Conservation (phyloP, 352 stramenopile species). For the Globisporangium heterothallicum region DNA sequence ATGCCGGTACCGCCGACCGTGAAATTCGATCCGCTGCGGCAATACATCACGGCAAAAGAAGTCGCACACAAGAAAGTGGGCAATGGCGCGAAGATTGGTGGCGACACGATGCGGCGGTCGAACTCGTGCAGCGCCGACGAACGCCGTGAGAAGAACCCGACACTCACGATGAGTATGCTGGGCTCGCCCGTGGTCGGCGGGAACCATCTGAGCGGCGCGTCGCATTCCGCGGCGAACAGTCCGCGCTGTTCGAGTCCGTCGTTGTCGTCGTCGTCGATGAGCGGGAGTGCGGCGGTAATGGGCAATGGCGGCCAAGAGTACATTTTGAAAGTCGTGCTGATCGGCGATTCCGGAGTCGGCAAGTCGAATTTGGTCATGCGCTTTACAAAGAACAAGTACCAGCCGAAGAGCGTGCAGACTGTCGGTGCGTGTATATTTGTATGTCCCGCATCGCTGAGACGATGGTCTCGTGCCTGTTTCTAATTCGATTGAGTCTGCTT, state of each 20-base stretch:
- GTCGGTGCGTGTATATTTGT: constrained; percentile 27
- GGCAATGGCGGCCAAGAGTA: constrained; percentile 30
- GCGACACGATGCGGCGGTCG: constrained; percentile 9
- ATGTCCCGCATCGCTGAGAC: background rate
- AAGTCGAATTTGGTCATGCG: constrained; percentile 86
- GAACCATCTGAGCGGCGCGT: too few relatives aligned
- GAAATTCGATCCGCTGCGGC: constrained; percentile 33
- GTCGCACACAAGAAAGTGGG: constrained; percentile 51
- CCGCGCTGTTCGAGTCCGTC: constrained; percentile 35
- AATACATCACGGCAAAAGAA: constrained; percentile 60
- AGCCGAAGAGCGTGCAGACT: constrained; percentile 68
- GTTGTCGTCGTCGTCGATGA: constrained; percentile 6
- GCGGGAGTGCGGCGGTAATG: background rate
- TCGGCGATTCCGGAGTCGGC: constrained; percentile 83
- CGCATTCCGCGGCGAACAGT: constrained; percentile 39
- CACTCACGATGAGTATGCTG: constrained; percentile 13
- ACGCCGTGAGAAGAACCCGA: constrained; percentile 39
- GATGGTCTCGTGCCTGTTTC: background rate
- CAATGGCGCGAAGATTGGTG: background rate
- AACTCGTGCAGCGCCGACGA: constrained; percentile 15
- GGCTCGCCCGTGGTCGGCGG: too few relatives aligned
- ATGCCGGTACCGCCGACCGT: background rate
- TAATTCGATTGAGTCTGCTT: background rate
- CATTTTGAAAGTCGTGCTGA: constrained; percentile 86
- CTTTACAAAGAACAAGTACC: constrained; percentile 89